Conservation (phyloP, 2,329 filamentous ascomycete species). For the Triangularia verruculosa region DNA sequence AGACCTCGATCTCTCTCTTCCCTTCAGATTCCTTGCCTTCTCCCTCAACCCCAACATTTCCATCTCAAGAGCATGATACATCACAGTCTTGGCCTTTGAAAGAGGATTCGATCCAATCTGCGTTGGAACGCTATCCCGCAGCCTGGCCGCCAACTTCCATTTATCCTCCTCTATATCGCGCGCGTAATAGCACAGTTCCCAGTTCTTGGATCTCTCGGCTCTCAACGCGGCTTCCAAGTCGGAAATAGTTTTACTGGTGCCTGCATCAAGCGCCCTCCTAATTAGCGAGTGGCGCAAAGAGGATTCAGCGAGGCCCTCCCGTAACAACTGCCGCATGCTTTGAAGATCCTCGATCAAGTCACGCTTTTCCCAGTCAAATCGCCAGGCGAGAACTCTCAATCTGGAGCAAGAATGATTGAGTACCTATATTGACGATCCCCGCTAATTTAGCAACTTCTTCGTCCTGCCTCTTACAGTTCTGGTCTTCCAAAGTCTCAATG, state of each 20-base stretch:
- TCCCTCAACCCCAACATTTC: neutral
- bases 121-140: neutral
- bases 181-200: conserved; percentile 4
- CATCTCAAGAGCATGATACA: neutral
- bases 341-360: conserved; percentile 2
- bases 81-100: neutral
- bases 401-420: too few species aligned
- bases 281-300: neutral
- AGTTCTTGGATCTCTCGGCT: conserved; percentile 7
- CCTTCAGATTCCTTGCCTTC: neutral
- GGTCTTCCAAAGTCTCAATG: too few species aligned
- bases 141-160: neutral
- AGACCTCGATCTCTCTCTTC: neutral
- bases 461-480: neutral
- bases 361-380: neutral
- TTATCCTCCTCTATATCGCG: conserved; percentile 6
- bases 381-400: neutral
- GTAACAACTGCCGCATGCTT: neutral
- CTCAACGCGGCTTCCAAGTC: neutral
- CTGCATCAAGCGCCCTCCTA: neutral
- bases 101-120: neutral
- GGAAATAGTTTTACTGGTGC: neutral
- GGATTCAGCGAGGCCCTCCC: neutral
- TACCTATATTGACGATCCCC: too few species aligned
- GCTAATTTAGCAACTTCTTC: neutral